A percentile compares a stretch with the other conserved stretches of the same genome.
phyloP scores from a whole-genome alignment of 2,329 filamentous ascomycete genomes.

The Diaporthe sp. region DNA sequence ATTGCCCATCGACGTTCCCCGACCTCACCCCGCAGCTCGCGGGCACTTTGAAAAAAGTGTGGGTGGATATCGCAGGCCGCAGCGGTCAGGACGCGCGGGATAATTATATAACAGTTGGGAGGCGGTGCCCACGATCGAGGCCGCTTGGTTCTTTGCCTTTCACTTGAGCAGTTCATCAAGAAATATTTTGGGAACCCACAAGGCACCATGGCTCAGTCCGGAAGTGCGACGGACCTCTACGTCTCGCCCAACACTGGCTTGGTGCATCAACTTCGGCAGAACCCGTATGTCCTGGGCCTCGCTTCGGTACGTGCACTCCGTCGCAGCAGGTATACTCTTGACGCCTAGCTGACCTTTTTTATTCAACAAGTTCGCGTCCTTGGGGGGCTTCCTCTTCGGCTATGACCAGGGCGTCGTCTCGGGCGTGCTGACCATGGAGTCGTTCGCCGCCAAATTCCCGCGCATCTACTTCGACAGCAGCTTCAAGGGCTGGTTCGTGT shows the following conservation, averaged over 20 bases:
- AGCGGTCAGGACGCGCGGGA: slow-evolving; percentile 13
- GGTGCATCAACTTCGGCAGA: slow-evolving; percentile 50
- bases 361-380: slow-evolving; percentile 48
- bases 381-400: slow-evolving; percentile 61
- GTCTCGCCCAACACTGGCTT: slow-evolving; percentile 44
- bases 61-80: slow-evolving; percentile 9
- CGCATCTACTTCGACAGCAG: slow-evolving; percentile 57
- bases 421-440: slow-evolving; percentile 61
- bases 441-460: slow-evolving; percentile 51
- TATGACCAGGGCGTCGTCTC: slow-evolving; percentile 65
- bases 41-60: slow-evolving; percentile 1
- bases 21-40: slow-evolving; percentile 24
- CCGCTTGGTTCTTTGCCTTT: neutral
- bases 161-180: neutral
- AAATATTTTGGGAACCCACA: neutral
- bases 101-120: neutral
- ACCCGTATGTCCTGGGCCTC: slow-evolving; percentile 60
- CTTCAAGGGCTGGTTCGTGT: slow-evolving; percentile 68
- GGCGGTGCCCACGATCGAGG: neutral
- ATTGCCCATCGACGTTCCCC: neutral
- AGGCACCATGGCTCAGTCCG: slow-evolving; percentile 21
- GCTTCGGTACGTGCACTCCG: slow-evolving; percentile 51
- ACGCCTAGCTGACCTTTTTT: neutral
- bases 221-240: slow-evolving; percentile 10
- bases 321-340: neutral